Base-by-base conservation (phyloP, 305 asterid genomes). In the Solanum aculeatissimum region DNA sequence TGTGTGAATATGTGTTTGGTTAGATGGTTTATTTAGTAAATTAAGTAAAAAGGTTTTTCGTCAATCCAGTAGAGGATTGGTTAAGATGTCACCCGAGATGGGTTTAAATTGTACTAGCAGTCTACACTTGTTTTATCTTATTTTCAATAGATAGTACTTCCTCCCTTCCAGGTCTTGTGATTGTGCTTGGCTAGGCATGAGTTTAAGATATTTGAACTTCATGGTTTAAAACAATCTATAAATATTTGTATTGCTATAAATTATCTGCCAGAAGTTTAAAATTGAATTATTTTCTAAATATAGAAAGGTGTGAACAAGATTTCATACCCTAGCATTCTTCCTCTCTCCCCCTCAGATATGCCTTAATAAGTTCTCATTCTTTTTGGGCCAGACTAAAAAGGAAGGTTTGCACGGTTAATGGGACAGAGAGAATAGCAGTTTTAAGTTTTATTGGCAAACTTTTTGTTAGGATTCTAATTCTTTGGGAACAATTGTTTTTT, bases 261-360 rank as follows among this genome's bases (percentile, higher is more conserved):
- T 71, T 42, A 71, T n/a, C 55, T 71, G 47, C 25, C 6, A 38
- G 53, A n/a, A 70, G 79, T 42, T 71, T 42, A n/a, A 70, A 42
- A 71, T 71, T 71, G 55, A 71, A 3, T 40, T 40, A n/a, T 42
- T 71, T n/a, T n/a, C 29, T 71, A n/a, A 42, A 42, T 71, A 42
- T 71, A 21, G 54, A 70, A 40, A 70, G 79, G 32, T 11, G 54
- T 96, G 97, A 9, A 93, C 98, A 8, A 95, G 72, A 91, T 94
- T 87, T 94, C 99, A 74, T 93, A 89, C 9, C 97, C 98, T 27
- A 95, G 47, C 98, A 98, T 92, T 85, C 98, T 60, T 84, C 92
- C 94, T 87, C 98, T 90, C 82, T 95, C 98, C 84, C 98, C 99
- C 9, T 97, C 98, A 0, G 98, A 95, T 62, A 95, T 86, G 13